phyloP scores from a whole-genome alignment of 2,329 filamentous ascomycete species.

The Hawksworthiomyces lignivorus region DNA sequence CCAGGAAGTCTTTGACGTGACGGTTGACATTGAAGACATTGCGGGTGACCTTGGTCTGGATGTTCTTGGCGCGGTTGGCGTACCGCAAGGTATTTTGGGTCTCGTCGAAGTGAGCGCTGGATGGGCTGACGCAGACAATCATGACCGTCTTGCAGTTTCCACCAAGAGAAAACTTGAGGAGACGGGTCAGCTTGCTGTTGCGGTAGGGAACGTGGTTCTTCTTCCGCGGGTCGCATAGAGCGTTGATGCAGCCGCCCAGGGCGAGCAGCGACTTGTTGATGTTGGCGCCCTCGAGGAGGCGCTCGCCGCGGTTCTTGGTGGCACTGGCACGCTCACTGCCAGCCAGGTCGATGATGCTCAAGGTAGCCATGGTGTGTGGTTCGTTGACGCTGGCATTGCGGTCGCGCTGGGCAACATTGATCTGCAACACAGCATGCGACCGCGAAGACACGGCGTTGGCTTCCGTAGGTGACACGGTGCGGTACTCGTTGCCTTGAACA shows the following conservation, averaged over 20 bases:
- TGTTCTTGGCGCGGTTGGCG: slow-evolving; percentile 96
- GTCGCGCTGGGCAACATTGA: slow-evolving; percentile 92
- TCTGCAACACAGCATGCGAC: slow-evolving; percentile 94
- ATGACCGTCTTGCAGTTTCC: slow-evolving; percentile 99
- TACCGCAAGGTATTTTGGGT: slow-evolving; percentile 97
- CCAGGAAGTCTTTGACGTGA: slow-evolving; percentile 97
- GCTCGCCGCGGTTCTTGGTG: slow-evolving; percentile 90
- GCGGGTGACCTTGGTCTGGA: slow-evolving; percentile 98
- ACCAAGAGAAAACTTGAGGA: slow-evolving; percentile 93
- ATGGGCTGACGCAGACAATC: slow-evolving; percentile 98
- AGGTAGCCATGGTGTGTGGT: slow-evolving; percentile 93
- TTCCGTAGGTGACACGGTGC: slow-evolving; percentile 93
- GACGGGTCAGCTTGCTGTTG: slow-evolving; percentile 91
- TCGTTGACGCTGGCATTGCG: slow-evolving; percentile 88
- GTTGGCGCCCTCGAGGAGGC: slow-evolving; percentile 88
- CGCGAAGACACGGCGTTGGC: slow-evolving; percentile 96
- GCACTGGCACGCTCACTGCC: slow-evolving; percentile 93
- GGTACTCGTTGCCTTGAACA: slow-evolving; percentile 84
- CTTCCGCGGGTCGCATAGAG: slow-evolving; percentile 86
- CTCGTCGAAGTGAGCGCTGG: slow-evolving; percentile 94
- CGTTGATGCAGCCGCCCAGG: slow-evolving; percentile 95
- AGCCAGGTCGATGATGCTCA: slow-evolving; percentile 96
- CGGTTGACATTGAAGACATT: slow-evolving; percentile 99
- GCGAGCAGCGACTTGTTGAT: slow-evolving; percentile 98
- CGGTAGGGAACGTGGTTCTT: slow-evolving; percentile 93